Evolutionary conservation across 768 basidiomycete genomes (phyloP), one percentile per base, ranked within the genome.

Genomic region (Calocera cornea): DNA sequence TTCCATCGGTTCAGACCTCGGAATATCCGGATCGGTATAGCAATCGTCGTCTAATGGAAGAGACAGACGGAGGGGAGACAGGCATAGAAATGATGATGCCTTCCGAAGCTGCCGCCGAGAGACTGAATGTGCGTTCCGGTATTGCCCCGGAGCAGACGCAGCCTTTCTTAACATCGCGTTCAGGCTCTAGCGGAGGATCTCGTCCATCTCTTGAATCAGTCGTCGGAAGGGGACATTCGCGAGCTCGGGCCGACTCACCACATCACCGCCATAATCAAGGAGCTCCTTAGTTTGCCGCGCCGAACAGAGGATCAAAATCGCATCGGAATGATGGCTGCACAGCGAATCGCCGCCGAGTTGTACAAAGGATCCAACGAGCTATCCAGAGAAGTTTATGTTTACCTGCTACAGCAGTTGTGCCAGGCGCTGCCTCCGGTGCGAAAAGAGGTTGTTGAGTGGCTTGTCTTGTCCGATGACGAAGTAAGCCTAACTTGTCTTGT

Each of bases 391-490:
- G 88, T 97, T 11, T 99, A 93, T 75, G 94, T 93, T 41, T 85
- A 87, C 49, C 80, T 99, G 50, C 79, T 99, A 16, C 89, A 94
- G 68, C 88, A 92, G 69, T 79, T 99, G 44, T 98, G 97, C 75
- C 86, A 87, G 69, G 80, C 86, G 17, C 95, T 93, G 70, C 87
- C 91, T 71, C 92, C 95, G 70, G 95, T 97, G 50, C 91, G 89
- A 19, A 94, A 94, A 76, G 97, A 99, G 78, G 97, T 95, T 5
- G 89, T 94, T 64, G 90, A 90, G 1, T 99, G 97, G 97, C 80
- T 99, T 63, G 79, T 97, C 50, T 97, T 93, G 74, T 91, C 97
- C 2, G 95, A 98, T 74, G 97, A 99, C 74, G 91, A 95, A 80
- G 93, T 94, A 67, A 67, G 85, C 3, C 12, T 50, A n/a, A 41